These are phyloP conservation scores for Colletotrichum lindemuthianum DNA, from an alignment of 2,329 filamentous ascomycete species.

Conservation along the genomic window DNA sequence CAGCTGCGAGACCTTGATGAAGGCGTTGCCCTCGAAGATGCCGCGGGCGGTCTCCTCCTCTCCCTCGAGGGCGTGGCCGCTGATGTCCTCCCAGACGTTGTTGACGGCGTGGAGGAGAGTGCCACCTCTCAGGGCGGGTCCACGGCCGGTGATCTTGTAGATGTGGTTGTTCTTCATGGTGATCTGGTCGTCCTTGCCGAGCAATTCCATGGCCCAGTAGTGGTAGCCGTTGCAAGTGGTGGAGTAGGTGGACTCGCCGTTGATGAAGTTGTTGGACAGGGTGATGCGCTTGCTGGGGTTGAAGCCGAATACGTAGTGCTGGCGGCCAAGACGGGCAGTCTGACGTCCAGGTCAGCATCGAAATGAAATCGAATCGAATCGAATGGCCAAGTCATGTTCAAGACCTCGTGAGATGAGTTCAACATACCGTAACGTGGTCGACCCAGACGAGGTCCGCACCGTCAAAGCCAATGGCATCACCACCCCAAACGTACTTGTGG, in stretches of 20 bases:
- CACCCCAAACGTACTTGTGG: slow-evolving; percentile 31
- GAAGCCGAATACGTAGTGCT: slow-evolving; percentile 32
- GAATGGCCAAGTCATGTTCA: too few species aligned
- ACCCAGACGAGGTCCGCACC: slow-evolving; percentile 32
- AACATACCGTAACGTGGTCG: slow-evolving; percentile 31
- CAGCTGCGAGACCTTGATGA: slow-evolving; percentile 39
- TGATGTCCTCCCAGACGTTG: slow-evolving; percentile 42
- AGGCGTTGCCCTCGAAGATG: slow-evolving; percentile 42
- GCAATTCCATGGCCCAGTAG: slow-evolving; percentile 30
- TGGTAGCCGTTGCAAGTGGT: slow-evolving; percentile 28
- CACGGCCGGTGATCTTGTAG: slow-evolving; percentile 40
- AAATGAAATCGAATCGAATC: not conserved
- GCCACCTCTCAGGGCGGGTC: slow-evolving; percentile 41
- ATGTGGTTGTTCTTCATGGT: slow-evolving; percentile 39
- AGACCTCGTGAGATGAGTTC: too few species aligned
- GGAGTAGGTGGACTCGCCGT: slow-evolving; percentile 25
- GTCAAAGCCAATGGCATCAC: slow-evolving; percentile 26
- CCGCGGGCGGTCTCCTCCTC: slow-evolving; percentile 37
- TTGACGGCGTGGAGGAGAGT: slow-evolving; percentile 45
- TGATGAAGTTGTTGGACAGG: slow-evolving; percentile 33
- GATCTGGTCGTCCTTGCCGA: slow-evolving; percentile 25
- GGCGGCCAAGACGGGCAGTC: slow-evolving; percentile 29
- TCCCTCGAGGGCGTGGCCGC: slow-evolving; percentile 43
- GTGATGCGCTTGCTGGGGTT: slow-evolving; percentile 34
- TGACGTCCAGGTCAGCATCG: not conserved